Evolutionary conservation across 768 basidiomycete genomes (phyloP).

Genomic region (Suillus hirtellus): DNA sequence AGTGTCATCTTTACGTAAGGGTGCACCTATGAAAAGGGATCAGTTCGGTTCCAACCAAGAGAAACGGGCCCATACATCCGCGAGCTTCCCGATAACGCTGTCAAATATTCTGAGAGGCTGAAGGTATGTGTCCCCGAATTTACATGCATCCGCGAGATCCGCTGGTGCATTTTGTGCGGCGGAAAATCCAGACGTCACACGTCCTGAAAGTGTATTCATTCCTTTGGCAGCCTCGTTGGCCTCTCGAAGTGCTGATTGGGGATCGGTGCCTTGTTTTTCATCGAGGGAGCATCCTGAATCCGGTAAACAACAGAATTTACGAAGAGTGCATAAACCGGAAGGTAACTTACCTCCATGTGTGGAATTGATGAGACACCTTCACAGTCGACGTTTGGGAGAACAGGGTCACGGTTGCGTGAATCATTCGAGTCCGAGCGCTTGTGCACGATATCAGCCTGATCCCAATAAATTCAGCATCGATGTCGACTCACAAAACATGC

Average conservation of each 20-base stretch:
- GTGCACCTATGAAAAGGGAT: not conserved
- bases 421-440: too few relatives aligned
- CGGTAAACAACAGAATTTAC: not conserved
- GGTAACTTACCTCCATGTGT: too few relatives aligned
- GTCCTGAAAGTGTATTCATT: not conserved
- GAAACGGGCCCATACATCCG: not conserved
- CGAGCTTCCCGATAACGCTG: not conserved
- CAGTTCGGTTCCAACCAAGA: not conserved
- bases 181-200: not conserved
- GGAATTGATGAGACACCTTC: not conserved
- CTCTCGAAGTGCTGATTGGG: not conserved
- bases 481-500: too few relatives aligned
- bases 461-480: too few relatives aligned
- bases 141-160: not conserved
- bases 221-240: not conserved
- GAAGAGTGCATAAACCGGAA: not conserved
- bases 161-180: not conserved
- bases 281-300: not conserved
- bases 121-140: not conserved
- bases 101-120: constrained; percentile 1
- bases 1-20: constrained; percentile 8
- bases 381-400: too few relatives aligned
- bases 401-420: too few relatives aligned
- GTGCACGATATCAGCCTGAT: too few relatives aligned
- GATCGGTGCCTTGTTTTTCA: too few relatives aligned